phyloP scores from a whole-genome alignment of 2,329 filamentous ascomycete species.

The Myrmaecium sp. region DNA sequence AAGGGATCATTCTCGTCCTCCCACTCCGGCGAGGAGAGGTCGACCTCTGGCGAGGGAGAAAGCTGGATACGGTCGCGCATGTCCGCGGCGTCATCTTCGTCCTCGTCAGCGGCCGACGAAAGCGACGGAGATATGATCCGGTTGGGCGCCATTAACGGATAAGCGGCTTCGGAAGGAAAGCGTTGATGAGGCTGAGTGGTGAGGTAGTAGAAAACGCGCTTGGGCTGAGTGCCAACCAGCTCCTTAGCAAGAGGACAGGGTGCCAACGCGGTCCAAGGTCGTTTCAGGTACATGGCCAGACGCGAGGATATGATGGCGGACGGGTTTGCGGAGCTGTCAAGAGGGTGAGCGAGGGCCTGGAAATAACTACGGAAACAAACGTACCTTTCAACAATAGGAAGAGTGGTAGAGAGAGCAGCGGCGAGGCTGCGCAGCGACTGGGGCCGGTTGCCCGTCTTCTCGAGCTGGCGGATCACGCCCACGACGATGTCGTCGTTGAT shows the following conservation, averaged over 20 bases:
- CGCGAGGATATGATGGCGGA: slow-evolving; percentile 90
- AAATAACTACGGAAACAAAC: slow-evolving; percentile 22
- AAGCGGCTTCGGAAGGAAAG: slow-evolving; percentile 40
- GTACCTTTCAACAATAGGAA: slow-evolving; percentile 82
- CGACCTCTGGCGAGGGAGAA: slow-evolving; percentile 84
- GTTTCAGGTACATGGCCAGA: slow-evolving; percentile 76
- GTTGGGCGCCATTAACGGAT: slow-evolving; percentile 26
- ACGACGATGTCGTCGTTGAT: slow-evolving; percentile 95
- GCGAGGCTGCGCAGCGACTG: slow-evolving; percentile 92
- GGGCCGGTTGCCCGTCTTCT: slow-evolving; percentile 79
- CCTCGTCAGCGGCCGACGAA: slow-evolving; percentile 62
- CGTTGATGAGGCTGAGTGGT: slow-evolving; percentile 74
- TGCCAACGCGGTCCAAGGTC: slow-evolving; percentile 56
- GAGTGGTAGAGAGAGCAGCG: slow-evolving; percentile 54
- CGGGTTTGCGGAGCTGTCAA: slow-evolving; percentile 73
- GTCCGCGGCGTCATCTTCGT: slow-evolving; percentile 46
- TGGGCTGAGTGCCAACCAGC: slow-evolving; percentile 78
- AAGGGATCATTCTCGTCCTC: slow-evolving; percentile 69
- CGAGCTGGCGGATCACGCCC: slow-evolving; percentile 71
- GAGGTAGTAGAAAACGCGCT: slow-evolving; percentile 91
- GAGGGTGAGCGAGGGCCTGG: slow-evolving; percentile 8
- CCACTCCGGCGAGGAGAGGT: slow-evolving; percentile 73
- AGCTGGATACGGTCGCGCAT: slow-evolving; percentile 44
- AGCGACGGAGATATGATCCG: slow-evolving; percentile 70
- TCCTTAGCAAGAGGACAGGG: slow-evolving; percentile 88